Evolutionary conservation across 2,329 filamentous ascomycete species (phyloP).

Genomic region (Lasiodiplodia theobromae): DNA sequence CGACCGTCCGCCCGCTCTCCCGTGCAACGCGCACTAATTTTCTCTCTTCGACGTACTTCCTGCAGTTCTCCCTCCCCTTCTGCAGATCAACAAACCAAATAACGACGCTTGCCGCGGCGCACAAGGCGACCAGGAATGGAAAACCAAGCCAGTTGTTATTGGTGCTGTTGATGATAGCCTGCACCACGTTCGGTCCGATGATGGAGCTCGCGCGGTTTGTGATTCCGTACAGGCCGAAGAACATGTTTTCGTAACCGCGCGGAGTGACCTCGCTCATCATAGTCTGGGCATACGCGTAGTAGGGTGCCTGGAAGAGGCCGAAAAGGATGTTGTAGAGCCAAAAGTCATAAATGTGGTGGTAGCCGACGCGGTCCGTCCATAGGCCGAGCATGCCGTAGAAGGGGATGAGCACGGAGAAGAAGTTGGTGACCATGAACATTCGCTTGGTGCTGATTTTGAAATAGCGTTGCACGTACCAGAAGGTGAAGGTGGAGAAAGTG

Average conservation of each 20-base stretch:
- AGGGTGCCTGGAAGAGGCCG: conserved; percentile 71
- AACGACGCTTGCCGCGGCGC: conserved; percentile 19
- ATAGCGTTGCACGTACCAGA: conserved; percentile 68
- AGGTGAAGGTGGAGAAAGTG: conserved; percentile 66
- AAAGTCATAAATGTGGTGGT: conserved; percentile 62
- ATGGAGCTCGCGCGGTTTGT: conserved; percentile 73
- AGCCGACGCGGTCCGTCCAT: conserved; percentile 62
- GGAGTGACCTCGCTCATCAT: conserved; percentile 76
- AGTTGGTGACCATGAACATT: conserved; percentile 71
- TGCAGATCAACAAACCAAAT: conserved; percentile 29
- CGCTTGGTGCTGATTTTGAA: conserved; percentile 68
- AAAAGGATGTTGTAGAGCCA: conserved; percentile 63
- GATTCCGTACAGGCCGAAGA: conserved; percentile 74
- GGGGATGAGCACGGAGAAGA: conserved; percentile 58
- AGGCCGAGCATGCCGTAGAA: conserved; percentile 67
- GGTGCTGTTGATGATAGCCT: conserved; percentile 71
- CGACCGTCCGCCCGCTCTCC: conserved; percentile 20
- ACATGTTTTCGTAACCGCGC: conserved; percentile 72
- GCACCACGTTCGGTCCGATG: conserved; percentile 72
- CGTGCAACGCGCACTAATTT: conserved; percentile 16
- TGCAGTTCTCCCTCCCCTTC: conserved; percentile 27
- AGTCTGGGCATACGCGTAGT: conserved; percentile 75
- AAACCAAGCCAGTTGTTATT: conserved; percentile 56
- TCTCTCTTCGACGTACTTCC: conserved; percentile 28
- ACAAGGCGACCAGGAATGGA: conserved; percentile 22